Evolutionary conservation across 2,329 filamentous ascomycete species (phyloP).

Genomic region (Myriosclerotinia scirpicola): DNA sequence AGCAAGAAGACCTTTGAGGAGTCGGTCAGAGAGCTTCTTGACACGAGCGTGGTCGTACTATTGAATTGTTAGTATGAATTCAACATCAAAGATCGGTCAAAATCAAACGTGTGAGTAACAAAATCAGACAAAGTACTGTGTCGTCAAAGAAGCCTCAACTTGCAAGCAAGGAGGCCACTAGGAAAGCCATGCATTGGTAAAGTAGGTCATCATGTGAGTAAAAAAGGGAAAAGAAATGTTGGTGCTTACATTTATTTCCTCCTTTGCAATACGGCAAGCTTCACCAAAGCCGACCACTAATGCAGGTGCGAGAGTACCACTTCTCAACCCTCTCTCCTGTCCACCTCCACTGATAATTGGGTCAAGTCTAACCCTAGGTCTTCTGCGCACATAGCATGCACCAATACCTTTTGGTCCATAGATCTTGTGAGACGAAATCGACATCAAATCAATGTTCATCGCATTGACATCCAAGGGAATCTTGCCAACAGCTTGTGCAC

Average conservation of each 20-base stretch:
- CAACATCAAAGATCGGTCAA: slow-evolving; percentile 33
- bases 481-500: slow-evolving; percentile 96
- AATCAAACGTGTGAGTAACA: slow-evolving; percentile 31
- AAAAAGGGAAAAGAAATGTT: slow-evolving; percentile 27
- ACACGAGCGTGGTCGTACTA: slow-evolving; percentile 93
- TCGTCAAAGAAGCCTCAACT: slow-evolving; percentile 43
- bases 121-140: slow-evolving; percentile 39
- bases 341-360: slow-evolving; percentile 96
- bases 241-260: slow-evolving; percentile 81
- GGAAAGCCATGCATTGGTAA: slow-evolving; percentile 87
- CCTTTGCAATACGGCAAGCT: slow-evolving; percentile 85
- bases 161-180: slow-evolving; percentile 56
- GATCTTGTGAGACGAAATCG: slow-evolving; percentile 97
- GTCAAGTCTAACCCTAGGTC: slow-evolving; percentile 89
- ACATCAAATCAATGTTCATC: slow-evolving; percentile 98
- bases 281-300: slow-evolving; percentile 92
- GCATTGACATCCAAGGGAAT: slow-evolving; percentile 95
- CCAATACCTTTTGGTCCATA: slow-evolving; percentile 98
- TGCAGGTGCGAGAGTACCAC: slow-evolving; percentile 87
- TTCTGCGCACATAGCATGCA: slow-evolving; percentile 90
- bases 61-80: slow-evolving; percentile 32
- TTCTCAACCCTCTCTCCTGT: slow-evolving; percentile 91
- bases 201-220: slow-evolving; percentile 73
- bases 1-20: slow-evolving; percentile 77
- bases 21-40: slow-evolving; percentile 75